Base-by-base conservation (phyloP, 2,329 filamentous ascomycete species). In the Keithomyces neogunnii region DNA sequence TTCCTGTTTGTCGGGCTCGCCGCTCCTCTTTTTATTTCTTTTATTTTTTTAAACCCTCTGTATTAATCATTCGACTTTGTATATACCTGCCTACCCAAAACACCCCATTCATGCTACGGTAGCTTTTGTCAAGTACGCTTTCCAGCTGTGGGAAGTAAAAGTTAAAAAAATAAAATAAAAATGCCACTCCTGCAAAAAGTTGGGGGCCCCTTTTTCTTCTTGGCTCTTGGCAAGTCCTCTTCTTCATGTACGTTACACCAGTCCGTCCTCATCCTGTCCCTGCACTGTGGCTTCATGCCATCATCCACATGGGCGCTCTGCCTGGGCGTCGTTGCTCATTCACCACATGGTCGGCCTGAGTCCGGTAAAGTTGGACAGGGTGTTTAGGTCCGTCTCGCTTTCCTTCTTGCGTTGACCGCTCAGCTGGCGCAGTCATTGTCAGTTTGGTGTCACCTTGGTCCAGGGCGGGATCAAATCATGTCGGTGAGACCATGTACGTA, bases 401-500 rank as follows among this genome's bases (percentile, higher is more conserved):
- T 88, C 85, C 61, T 82, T 85, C 68, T 86, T 88, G 54, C 85
- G 75, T 62, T 89, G 85, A 13, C 86, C 86, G 44, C 79, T 79
- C 62, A 86, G 66, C 82, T 86, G 57, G 29, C 38, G n/a, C 31
- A 49, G 48, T n/a, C 46, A 55, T 55, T 28, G 54, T 59, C 53
- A 54, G 55, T 49, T 46, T 55, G 56, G 30, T 19, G 51, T 59
- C 51, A 50, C 31, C 29, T 39, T 47, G 19, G 19, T 45, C 43
- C 30, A n/a, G 33, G 33, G 11, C 11, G 11, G 6, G 6, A 29
- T 43, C 35, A 36, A 48, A 51, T 48, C 43, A 8, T 47, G 45
- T 28, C 29, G 35, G 51, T 28, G 11, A 31, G 7, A 32, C 19
- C 19, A 19, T 19, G 19, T 19, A 69, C 78, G 70, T 68, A 86